Evolutionary conservation across 78 protist species (phyloP).

Genomic region (Dictyostelium purpureum): DNA sequence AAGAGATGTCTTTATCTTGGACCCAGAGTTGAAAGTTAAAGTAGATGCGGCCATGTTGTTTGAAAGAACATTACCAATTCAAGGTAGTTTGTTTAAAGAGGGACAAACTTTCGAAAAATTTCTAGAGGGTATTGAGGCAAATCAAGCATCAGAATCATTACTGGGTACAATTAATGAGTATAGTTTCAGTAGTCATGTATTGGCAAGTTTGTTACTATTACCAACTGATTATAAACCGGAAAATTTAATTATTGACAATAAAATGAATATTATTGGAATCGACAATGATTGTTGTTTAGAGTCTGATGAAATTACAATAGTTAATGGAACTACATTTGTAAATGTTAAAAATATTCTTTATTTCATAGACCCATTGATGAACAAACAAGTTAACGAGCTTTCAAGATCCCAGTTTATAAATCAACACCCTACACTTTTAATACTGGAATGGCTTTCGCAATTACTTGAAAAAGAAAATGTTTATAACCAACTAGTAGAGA

Average conservation of each 20-base stretch:
- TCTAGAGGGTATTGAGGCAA: background rate
- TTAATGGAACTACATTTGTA: background rate
- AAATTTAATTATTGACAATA: background rate
- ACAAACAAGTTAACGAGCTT: background rate
- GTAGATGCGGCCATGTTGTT: background rate
- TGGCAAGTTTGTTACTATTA: background rate
- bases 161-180: background rate
- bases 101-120: background rate
- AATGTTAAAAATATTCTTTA: background rate
- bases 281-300: background rate
- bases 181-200: background rate
- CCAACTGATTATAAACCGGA: conserved; percentile 6
- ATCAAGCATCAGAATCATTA: too few species aligned
- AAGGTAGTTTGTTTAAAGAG: background rate
- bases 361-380: background rate
- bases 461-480: background rate
- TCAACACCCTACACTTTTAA: background rate
- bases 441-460: background rate
- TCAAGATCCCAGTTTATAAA: background rate
- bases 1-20: background rate
- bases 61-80: background rate
- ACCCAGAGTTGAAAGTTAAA: background rate
- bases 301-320: background rate
- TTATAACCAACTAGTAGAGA: background rate
- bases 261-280: background rate